A percentile compares a stretch with the other conserved stretches of the same genome.
phyloP scores from a whole-genome alignment of 352 stramenopile genomes.

The Elongisporangium prolatum region DNA sequence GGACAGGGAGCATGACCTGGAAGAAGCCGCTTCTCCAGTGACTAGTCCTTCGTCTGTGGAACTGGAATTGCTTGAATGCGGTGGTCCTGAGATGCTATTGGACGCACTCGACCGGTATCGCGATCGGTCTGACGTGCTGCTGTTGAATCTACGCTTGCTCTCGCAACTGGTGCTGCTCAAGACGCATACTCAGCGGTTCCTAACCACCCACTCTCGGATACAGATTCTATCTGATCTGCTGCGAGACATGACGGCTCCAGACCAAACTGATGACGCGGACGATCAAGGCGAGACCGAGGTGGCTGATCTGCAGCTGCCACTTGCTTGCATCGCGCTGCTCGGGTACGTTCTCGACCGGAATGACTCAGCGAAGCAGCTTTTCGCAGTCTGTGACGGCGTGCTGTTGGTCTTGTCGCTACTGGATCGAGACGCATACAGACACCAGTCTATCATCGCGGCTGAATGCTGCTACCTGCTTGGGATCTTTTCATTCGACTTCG shows the following conservation, averaged over 20 bases:
- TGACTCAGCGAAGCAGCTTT: constrained; percentile 29
- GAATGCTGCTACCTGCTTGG: constrained; percentile 56
- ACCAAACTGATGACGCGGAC: constrained; percentile 3
- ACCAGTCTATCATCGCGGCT: constrained; percentile 25
- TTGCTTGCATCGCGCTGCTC: constrained; percentile 12
- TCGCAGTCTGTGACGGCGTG: constrained; percentile 20
- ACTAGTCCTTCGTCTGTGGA: constrained; percentile 21
- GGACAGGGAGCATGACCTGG: constrained; percentile 15
- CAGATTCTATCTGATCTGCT: constrained; percentile 22
- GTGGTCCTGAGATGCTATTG: constrained; percentile 23
- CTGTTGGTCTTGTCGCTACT: constrained; percentile 25
- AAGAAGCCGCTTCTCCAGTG: constrained; percentile 3
- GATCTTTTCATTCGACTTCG: constrained; percentile 50
- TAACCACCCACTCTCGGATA: constrained; percentile 17
- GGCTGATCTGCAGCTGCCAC: constrained; percentile 9
- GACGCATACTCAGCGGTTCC: constrained; percentile 17
- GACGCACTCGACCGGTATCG: constrained; percentile 20
- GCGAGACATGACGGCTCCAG: constrained; percentile 1
- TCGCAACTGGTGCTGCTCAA: constrained; percentile 20
- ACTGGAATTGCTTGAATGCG: constrained; percentile 20
- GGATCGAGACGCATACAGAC: constrained; percentile 17
- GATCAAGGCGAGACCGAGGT: constrained; percentile 7
- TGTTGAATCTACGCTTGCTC: constrained; percentile 27
- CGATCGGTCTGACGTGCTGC: constrained; percentile 9
- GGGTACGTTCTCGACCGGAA: constrained; percentile 23